These are phyloP conservation scores for Amanita thiersii DNA, from an alignment of 768 basidiomycete genomes.

Conservation along the genomic window DNA sequence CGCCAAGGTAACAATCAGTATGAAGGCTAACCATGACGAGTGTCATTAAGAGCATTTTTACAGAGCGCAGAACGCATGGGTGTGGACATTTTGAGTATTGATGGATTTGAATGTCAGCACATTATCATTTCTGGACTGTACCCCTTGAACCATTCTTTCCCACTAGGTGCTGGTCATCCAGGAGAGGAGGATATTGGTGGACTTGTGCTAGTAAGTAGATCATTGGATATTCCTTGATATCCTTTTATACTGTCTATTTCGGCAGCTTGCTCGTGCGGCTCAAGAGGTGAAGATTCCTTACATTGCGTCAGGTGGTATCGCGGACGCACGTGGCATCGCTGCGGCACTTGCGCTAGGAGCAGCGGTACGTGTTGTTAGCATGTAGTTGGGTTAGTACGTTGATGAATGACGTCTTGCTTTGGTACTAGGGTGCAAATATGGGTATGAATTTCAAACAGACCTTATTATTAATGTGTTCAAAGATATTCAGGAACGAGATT, in stretches of 20 bases:
- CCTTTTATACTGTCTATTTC: not conserved
- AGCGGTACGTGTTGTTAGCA: constrained; percentile 41
- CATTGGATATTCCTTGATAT: not conserved
- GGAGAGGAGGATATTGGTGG: constrained; percentile 93
- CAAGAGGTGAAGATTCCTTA: constrained; percentile 79
- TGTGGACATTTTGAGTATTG: constrained; percentile 84
- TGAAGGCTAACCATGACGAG: not conserved
- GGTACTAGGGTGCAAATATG: constrained; percentile 91
- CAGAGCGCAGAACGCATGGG: constrained; percentile 62
- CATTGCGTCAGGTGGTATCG: constrained; percentile 88
- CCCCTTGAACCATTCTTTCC: constrained; percentile 4
- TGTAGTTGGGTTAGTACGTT: not conserved
- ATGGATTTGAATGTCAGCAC: constrained; percentile 79
- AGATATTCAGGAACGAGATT: constrained; percentile 62
- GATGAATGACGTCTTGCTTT: constrained; percentile 3
- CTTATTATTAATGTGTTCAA: constrained; percentile 8
- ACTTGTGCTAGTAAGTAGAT: constrained; percentile 56
- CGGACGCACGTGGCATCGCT: constrained; percentile 77
- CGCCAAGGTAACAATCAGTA: constrained; percentile 48
- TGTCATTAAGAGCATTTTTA: not conserved
- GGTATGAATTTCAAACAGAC: constrained; percentile 30
- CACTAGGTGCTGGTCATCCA: constrained; percentile 81
- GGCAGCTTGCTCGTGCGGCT: constrained; percentile 77
- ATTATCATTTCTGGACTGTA: not conserved
- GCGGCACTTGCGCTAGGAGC: constrained; percentile 79